Base-by-base conservation (phyloP, 2,329 filamentous ascomycete species). In the Byssoonygena ceratinophila region DNA sequence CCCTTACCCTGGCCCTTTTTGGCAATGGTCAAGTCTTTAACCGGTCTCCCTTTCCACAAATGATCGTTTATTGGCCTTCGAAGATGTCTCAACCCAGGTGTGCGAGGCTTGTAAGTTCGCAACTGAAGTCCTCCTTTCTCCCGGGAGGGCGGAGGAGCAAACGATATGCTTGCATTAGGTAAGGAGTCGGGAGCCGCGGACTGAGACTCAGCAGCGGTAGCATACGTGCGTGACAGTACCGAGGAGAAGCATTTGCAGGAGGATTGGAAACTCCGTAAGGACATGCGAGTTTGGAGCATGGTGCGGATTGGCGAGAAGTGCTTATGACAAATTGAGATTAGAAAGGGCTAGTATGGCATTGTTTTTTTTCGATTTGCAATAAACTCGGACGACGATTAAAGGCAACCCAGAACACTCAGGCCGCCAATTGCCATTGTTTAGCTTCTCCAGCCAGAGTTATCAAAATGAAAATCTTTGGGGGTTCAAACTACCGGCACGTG, bases 1-100 rank as follows among this genome's bases (percentile, higher is more conserved):
- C 92, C 94, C 68, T 94, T 92, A 49, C 81, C 83, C 62, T 95
- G 89, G 14, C 92, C 92, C 68, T 91, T 91, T 69, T 96, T 95
- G 34, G 89, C 82, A 63, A 88, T 87, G 9, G 94, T 98, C 68
- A 98, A 77, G 47, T 83, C 81, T 31, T 87, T 76, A 59, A 85
- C 82, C 0, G 92, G 87, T 53, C 89, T 78, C 54, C 92, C 92
- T 71, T 94, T 96, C 88, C 88, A 97, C 43, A 98, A 74, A 69
- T 98, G 92, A 64, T 96, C 89, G 71, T 97, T 97, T 71, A 96
- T 84, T 12, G 92, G 89, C 40, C 92, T 81, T 68, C 84, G 85
- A 59, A 98, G 75, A 79, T 98, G 92, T 63, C 92, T 83, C 54
- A 94, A 71, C 78, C 92, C 92, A 11, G 91, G 91, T 0, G 92